Conservation (phyloP, 2,329 filamentous ascomycete genomes). For the Alternaria sp. region DNA sequence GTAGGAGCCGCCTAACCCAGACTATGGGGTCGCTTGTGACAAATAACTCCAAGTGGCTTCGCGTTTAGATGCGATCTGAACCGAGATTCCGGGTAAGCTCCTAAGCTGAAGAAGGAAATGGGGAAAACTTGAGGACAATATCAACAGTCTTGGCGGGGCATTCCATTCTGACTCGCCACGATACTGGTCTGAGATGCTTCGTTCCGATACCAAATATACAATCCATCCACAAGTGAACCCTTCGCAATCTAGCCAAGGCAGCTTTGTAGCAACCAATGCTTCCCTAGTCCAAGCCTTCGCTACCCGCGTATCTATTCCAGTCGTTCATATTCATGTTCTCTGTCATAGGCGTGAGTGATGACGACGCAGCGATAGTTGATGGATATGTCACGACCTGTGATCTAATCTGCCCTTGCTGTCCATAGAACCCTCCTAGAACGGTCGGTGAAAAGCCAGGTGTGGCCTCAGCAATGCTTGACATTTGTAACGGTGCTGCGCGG, state of each 20-base stretch:
- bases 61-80: not conserved
- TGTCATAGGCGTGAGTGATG: not conserved
- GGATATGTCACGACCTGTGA: not conserved
- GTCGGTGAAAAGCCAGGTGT: not conserved
- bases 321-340: conserved; percentile 1
- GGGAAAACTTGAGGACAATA: not conserved
- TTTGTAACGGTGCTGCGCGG: not conserved
- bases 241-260: not conserved
- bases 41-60: not conserved
- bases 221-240: not conserved
- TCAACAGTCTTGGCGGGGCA: too few species aligned
- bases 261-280: too few species aligned
- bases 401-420: not conserved
- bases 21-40: not conserved
- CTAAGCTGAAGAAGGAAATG: not conserved
- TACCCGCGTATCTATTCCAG: not conserved
- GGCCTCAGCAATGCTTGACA: not conserved
- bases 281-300: not conserved
- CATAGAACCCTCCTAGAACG: not conserved
- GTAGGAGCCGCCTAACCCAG: not conserved
- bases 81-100: not conserved
- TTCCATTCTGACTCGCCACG: not conserved
- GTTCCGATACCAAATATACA: not conserved
- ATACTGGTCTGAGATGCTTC: not conserved
- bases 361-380: not conserved